Conservation (phyloP, 495 filamentous ascomycete species). For the Terfezia boudieri region DNA sequence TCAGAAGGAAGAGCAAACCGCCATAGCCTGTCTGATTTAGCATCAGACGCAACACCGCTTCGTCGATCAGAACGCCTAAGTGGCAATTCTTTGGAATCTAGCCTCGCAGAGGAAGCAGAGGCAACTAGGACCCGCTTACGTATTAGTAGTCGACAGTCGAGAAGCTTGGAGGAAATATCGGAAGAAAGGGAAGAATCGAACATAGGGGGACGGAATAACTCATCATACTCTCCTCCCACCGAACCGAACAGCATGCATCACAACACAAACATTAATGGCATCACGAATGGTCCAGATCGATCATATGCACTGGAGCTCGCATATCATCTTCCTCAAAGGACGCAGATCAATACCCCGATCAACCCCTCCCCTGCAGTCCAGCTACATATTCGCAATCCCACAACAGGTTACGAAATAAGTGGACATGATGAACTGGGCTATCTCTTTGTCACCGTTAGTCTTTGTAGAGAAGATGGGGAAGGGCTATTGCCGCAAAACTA, state of each 20-base stretch:
- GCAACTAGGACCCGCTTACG: constrained; percentile 7
- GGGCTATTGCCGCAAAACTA: constrained; percentile 11
- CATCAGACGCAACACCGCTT: constrained; percentile 4
- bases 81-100: constrained; percentile 2
- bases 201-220: not conserved
- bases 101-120: constrained; percentile 9
- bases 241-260: constrained; percentile 3
- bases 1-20: constrained; percentile 5
- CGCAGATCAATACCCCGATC: constrained; percentile 8
- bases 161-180: not conserved
- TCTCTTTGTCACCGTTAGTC: constrained; percentile 14
- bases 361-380: constrained; percentile 16
- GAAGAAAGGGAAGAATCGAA: no score
- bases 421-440: constrained; percentile 16
- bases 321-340: constrained; percentile 14
- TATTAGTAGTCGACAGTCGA: constrained; percentile 5
- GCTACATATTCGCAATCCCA: constrained; percentile 14
- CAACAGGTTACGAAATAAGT: constrained; percentile 14
- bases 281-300: constrained; percentile 7
- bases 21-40: constrained; percentile 4
- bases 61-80: constrained; percentile 15
- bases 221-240: not conserved
- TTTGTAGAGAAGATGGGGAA: constrained; percentile 12
- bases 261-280: constrained; percentile 6
- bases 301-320: constrained; percentile 15